Conservation (phyloP, 345 rosid species). For the rapeseed (Brassica napus) region DNA sequence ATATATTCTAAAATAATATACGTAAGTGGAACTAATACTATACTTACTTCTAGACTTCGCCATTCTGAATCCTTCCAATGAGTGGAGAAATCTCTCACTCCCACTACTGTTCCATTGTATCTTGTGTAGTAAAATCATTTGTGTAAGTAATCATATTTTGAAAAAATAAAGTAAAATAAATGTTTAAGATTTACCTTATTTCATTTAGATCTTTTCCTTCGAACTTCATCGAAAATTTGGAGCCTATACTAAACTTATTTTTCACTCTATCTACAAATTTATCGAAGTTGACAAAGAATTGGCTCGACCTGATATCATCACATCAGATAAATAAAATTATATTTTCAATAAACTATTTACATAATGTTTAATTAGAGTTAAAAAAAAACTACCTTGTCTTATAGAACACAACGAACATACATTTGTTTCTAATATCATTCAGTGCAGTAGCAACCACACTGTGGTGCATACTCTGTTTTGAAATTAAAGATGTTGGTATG, state of each 20-base stretch:
- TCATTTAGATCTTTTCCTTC: slow-evolving; percentile 52
- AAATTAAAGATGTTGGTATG: not conserved
- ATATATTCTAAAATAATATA: too few relatives aligned
- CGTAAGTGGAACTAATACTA: too few relatives aligned
- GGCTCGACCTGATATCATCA: not conserved
- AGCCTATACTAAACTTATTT: slow-evolving; percentile 48
- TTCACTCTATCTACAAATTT: slow-evolving; percentile 27
- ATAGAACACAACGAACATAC: too few relatives aligned
- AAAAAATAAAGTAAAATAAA: not conserved
- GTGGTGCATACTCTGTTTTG: not conserved
- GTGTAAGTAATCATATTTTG: not conserved
- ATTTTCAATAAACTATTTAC: not conserved
- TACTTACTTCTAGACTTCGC: not conserved
- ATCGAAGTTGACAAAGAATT: not conserved
- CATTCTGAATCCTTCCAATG: not conserved
- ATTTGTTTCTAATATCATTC: too few relatives aligned
- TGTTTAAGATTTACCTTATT: not conserved
- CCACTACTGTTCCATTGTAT: not conserved
- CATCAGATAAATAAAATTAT: not conserved
- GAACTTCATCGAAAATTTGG: slow-evolving; percentile 64
- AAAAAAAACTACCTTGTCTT: too few relatives aligned
- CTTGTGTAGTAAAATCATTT: not conserved
- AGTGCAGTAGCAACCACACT: not conserved
- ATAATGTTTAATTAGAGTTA: too few relatives aligned
- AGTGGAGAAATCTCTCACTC: not conserved